Evolutionary conservation across 306 rosid species (phyloP), one percentile per base, ranked within the genome.

Genomic region (Rosa multiflora): DNA sequence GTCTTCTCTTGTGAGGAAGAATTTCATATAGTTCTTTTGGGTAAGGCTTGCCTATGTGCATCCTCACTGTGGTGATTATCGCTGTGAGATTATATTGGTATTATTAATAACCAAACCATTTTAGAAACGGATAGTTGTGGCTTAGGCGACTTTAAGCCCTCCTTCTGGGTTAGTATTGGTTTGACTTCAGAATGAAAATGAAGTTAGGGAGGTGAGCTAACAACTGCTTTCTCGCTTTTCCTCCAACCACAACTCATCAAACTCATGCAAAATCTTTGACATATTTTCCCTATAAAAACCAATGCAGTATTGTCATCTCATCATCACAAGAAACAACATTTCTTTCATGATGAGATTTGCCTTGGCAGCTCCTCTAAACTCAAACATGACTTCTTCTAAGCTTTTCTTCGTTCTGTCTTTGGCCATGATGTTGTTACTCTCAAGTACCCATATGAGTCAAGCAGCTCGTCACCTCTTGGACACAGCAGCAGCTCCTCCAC

Each of bases 381-480:
- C 32, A 29, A 29, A 4, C 47, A 76, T 76, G 73, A 43, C 59
- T 35, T 72, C 43, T 40, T 49, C 43, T 43, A 79, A 79, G 64
- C 37, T 32, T 35, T 48, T 61, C 29, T 13, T 58, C 58, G 5
- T 72, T 72, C 3, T 49, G 77, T 61, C 47, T 3, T n/a, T 40
- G 44, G 59, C 73, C 35, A 40, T 20, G 17, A 58, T 49, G 72
- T 12, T 77, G 20, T 46, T 49, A 21, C 63, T 79, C 52, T 79
- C 73, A 79, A 59, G 47, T 7, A 48, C 21, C 71, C n/a, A 13
- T 13, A 44, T 14, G 46, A 61, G 39, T 40, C 49, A 23, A 0
- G 82, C 72, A 13, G 71, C 82, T 20, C 82, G 82, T 53, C 64
- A 14, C 61, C 82, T 79, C 14, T 37, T 61, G 63, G 66, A 79